Evolutionary conservation across 1,284 basidiomycete species (phyloP).

Genomic region (Puccinia brachypodii): DNA sequence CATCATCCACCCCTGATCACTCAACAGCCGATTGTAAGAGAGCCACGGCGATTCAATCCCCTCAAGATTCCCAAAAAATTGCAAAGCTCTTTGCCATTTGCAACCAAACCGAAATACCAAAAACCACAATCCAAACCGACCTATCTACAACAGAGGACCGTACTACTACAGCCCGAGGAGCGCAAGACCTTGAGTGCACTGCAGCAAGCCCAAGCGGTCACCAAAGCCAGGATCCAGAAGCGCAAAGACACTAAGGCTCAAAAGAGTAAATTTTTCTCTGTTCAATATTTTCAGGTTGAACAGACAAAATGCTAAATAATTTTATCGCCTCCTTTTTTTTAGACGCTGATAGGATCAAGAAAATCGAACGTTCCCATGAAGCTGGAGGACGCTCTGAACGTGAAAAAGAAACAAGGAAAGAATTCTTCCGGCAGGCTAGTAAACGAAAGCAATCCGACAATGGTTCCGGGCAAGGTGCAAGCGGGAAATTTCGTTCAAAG

Average conservation of each 20-base stretch:
- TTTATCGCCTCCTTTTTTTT: neutral
- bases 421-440: constrained; percentile 43
- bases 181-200: constrained; percentile 85
- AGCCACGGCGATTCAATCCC: constrained; percentile 83
- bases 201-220: constrained; percentile 89
- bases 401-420: constrained; percentile 48
- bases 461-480: neutral
- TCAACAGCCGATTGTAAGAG: constrained; percentile 67
- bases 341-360: constrained; percentile 41
- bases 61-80: constrained; percentile 85
- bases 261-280: constrained; percentile 29
- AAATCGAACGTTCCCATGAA: constrained; percentile 25
- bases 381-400: constrained; percentile 36
- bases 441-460: constrained; percentile 40
- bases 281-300: neutral
- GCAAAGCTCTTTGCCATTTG: constrained; percentile 83
- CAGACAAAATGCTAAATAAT: neutral
- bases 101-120: constrained; percentile 85
- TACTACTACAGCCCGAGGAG: constrained; percentile 92
- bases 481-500: neutral
- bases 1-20: neutral
- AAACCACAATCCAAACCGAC: constrained; percentile 72
- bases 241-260: constrained; percentile 78
- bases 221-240: constrained; percentile 78
- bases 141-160: constrained; percentile 87